Base-by-base conservation (phyloP, 148 eudicot genomes). In the Chenopodium quinoa region DNA sequence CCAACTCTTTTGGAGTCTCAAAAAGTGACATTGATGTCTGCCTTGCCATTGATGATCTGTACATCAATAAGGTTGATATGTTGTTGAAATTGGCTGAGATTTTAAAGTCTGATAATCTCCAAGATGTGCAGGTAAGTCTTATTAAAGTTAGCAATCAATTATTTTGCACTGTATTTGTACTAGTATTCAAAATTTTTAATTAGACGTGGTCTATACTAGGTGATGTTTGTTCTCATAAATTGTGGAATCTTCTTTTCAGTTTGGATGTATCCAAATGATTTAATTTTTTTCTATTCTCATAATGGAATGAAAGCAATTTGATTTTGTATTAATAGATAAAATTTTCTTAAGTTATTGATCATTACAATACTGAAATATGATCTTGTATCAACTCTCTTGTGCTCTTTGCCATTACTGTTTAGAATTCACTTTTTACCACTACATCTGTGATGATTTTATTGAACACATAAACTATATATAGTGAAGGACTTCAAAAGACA, bases 11-110 rank as follows among this genome's bases (percentile, higher is more conserved):
- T 80, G 95, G 97, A 79, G 91, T 96, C 76, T 84, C 90, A n/a
- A 96, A 91, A 84, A 94, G 99, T 84, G 99, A 96, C 81, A 90
- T 96, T 83, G 99, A 96, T 86, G 87, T 96, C 50, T 96, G 99
- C 88, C 90, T 96, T 81, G 84, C 90, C 56, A 88, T 90, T 75
- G 89, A 85, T 66, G 95, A 88, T 86, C 83, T 72, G 71, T 84
- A 90, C 81, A 71, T 87, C n/a, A 82, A 94, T 83, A 96, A 94
- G 84, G 85, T 94, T 73, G 91, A 88, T 75, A 79, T 94, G 86
- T 88, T 96, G 86, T 83, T 94, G 82, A 94, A 86, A 87, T 79
- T 96, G 85, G 99, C 99, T 66, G 97, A 91, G 32, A 92, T 92
- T 82, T 82, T 96, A 75, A 79, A 91, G 87, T 84, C 93, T 9